Percentiles rank a stretch among this genome's conserved stretches.
Conservation (phyloP, 1,284 basidiomycete genomes). For the Quambalaria eucalypti region DNA sequence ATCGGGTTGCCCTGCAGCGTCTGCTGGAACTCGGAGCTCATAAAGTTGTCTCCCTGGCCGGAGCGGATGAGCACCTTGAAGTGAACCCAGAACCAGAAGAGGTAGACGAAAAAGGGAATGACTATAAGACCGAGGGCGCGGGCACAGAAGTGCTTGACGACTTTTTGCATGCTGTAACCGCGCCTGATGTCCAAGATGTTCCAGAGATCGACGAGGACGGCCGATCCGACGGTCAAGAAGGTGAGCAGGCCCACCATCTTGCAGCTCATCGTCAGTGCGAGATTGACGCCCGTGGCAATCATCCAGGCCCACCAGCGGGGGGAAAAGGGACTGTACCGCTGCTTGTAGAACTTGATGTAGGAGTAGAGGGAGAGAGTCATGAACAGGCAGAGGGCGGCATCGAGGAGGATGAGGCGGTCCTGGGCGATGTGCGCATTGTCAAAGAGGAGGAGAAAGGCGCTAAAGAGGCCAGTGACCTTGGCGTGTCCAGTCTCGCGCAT, state of each 20-base stretch:
- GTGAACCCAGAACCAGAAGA: constrained; percentile 93
- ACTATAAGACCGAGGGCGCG: constrained; percentile 78
- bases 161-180: constrained; percentile 65
- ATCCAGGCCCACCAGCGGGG: constrained; percentile 86
- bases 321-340: constrained; percentile 61
- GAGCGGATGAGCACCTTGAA: constrained; percentile 82
- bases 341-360: constrained; percentile 92
- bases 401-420: constrained; percentile 87
- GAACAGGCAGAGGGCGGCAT: constrained; percentile 90
- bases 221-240: constrained; percentile 77
- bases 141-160: constrained; percentile 79
- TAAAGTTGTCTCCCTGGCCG: constrained; percentile 89
- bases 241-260: constrained; percentile 97
- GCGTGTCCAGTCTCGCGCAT: constrained; percentile 98
- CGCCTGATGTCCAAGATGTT: constrained; percentile 79
- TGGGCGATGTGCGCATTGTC: constrained; percentile 95
- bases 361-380: constrained; percentile 84
- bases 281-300: constrained; percentile 75
- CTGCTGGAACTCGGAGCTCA: constrained; percentile 97
- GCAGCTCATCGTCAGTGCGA: constrained; percentile 91
- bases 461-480: constrained; percentile 75
- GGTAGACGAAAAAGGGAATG: constrained; percentile 78
- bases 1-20: constrained; percentile 86
- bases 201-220: constrained; percentile 90
- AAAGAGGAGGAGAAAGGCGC: constrained; percentile 72